Base-by-base conservation (phyloP, 169 alveolate genomes). In the Babesia bigemina region DNA sequence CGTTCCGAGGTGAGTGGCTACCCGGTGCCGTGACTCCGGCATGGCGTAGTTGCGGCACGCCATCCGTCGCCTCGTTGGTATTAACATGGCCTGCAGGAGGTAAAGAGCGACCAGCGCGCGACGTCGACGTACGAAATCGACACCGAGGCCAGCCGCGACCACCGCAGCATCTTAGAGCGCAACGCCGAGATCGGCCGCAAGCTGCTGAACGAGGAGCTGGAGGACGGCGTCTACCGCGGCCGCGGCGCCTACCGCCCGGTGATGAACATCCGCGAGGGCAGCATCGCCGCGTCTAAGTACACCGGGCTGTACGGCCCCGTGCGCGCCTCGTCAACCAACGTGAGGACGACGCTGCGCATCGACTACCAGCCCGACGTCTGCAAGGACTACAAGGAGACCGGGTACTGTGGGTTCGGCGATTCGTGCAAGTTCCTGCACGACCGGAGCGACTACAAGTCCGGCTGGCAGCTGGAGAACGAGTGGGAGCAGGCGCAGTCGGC, bases 341-440 rank as follows among this genome's bases (percentile, higher is more conserved):
- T 96, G 36, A 92, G 97, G 77, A 84, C 95, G 56, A 95, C 98
- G 22, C 86, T 94, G 63, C 88, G 97, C 70, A 90, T 97, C 56
- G 99, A 97, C 88, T 96, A 96, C 88, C 96, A 96, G 53, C 98
- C 99, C 11, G 98, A 96, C 63, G 79, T 96, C 33, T 97, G 99
- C 85, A 97, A 97, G 81, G 99, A 97, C 88, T 97, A 91, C 84
- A 95, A 95, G 79, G 99, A 96, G 71, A 96, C 99, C 16, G 99
- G 99, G 11, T 94, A 95, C 86, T 97, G 99, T 75, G 98, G 98
- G 2, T 97, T 94, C 84, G 99, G 99, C 50, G 98, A 97, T 62
- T 92, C 98, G 44, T 97, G 99, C 85, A 92, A 94, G 67, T 97
- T 95, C 81, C 90, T 97, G 52, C 99, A 97, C 89, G 99, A 97